Evolutionary conservation across 2,329 filamentous ascomycete genomes (phyloP).

Genomic region (Pyrenochaeta sp.): DNA sequence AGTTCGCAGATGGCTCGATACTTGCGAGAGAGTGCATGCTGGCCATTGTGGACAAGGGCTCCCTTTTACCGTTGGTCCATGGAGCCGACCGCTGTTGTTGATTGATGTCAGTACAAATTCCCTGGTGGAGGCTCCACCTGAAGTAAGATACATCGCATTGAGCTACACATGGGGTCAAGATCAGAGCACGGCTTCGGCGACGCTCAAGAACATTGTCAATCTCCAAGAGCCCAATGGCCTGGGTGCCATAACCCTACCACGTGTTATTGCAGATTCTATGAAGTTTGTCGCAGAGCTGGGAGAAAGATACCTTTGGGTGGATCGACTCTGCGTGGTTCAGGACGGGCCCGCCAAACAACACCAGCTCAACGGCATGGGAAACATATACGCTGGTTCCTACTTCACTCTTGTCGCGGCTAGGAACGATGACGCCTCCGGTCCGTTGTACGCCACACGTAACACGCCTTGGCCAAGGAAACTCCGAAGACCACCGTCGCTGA

Average conservation of each 20-base stretch:
- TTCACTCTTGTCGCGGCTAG: conserved; percentile 22
- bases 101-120: conserved; percentile 15
- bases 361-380: conserved; percentile 18
- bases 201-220: conserved; percentile 1
- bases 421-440: conserved; percentile 5
- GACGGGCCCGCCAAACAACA: conserved; percentile 10
- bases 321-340: conserved; percentile 18
- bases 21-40: conserved; percentile 7
- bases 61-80: background rate
- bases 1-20: conserved; percentile 10
- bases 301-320: conserved; percentile 16
- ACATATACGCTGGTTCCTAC: conserved; percentile 17
- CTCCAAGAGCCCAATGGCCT: conserved; percentile 8
- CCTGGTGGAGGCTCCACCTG: conserved; percentile 6
- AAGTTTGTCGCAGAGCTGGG: conserved; percentile 8
- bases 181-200: conserved; percentile 3
- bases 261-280: conserved; percentile 17
- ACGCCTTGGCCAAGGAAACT: background rate
- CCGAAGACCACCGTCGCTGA: background rate
- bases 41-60: conserved; percentile 1
- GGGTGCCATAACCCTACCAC: conserved; percentile 7
- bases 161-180: conserved; percentile 23
- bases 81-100: conserved; percentile 7
- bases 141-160: conserved; percentile 18
- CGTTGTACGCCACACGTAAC: conserved; percentile 5